A percentile compares a stretch with the other conserved stretches of the same genome.
Conservation (phyloP, 345 rosid species). For the Hibiscus mutabilis region DNA sequence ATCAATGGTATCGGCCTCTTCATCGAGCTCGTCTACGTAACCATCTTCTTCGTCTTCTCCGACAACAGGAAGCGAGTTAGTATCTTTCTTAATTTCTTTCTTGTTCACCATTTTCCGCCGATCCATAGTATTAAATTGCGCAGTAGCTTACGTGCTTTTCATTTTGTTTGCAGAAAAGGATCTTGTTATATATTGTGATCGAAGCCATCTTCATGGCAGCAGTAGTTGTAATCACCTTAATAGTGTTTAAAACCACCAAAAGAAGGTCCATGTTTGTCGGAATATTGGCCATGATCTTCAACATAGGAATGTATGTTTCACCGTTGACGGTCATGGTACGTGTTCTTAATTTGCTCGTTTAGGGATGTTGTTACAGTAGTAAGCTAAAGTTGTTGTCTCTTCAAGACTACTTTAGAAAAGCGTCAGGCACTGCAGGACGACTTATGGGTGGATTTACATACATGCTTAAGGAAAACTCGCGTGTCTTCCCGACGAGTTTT, state of each 20-base stretch:
- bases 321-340: conserved; percentile 67
- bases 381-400: no score
- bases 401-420: no score
- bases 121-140: no score
- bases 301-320: conserved; percentile 50
- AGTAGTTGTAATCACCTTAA: conserved; percentile 31
- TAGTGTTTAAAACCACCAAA: conserved; percentile 27
- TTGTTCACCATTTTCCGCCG: no score
- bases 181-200: conserved; percentile 20
- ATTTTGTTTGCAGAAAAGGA: conserved; percentile 24
- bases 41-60: conserved; percentile 46
- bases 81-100: background rate
- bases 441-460: no score
- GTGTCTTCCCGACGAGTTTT: no score
- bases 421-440: no score
- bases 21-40: conserved; percentile 43
- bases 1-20: conserved; percentile 49
- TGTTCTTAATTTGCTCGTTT: background rate
- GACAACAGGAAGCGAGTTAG: conserved; percentile 32
- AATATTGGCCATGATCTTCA: conserved; percentile 25
- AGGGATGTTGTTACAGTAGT: no score
- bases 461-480: no score
- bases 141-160: background rate
- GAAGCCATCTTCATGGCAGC: conserved; percentile 41
- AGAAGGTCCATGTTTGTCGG: conserved; percentile 48